These are phyloP conservation scores for Aspergillus homomorphus DNA, from an alignment of 495 filamentous ascomycete species.

Conservation along the genomic window DNA sequence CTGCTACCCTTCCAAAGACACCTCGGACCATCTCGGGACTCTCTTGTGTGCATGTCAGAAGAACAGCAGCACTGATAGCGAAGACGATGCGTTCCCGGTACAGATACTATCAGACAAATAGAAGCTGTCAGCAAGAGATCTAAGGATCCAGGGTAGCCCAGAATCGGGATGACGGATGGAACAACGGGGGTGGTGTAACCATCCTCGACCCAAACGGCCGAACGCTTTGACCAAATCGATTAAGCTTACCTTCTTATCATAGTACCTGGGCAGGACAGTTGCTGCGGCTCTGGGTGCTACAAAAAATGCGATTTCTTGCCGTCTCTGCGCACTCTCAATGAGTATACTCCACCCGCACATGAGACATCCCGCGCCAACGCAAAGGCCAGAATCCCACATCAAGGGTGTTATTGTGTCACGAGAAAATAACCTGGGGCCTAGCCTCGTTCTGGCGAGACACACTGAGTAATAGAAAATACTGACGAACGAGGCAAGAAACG, in stretches of 20 bases:
- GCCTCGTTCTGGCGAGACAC: slow-evolving; percentile 74
- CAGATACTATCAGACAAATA: slow-evolving; percentile 50
- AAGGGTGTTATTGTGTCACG: slow-evolving; percentile 49
- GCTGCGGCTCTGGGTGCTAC: slow-evolving; percentile 81
- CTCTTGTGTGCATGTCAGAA: slow-evolving; percentile 70
- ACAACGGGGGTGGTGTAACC: slow-evolving; percentile 24
- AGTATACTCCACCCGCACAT: slow-evolving; percentile 85
- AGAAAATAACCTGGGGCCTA: slow-evolving; percentile 69
- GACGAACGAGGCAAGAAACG: slow-evolving; percentile 81
- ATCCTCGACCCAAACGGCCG: slow-evolving; percentile 16
- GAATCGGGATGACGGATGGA: slow-evolving; percentile 13
- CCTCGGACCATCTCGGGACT: slow-evolving; percentile 66
- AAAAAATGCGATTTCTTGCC: slow-evolving; percentile 80
- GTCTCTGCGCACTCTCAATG: slow-evolving; percentile 62
- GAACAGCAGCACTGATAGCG: slow-evolving; percentile 67
- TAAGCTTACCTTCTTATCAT: slow-evolving; percentile 56
- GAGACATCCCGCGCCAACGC: slow-evolving; percentile 70
- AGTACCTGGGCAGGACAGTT: slow-evolving; percentile 70
- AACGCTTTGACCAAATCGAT: slow-evolving; percentile 1
- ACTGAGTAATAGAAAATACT: slow-evolving; percentile 84
- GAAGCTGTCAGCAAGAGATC: slow-evolving; percentile 25
- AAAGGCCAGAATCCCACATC: slow-evolving; percentile 68
- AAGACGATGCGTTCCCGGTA: slow-evolving; percentile 76
- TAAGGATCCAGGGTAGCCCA: slow-evolving; percentile 4
- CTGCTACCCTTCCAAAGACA: slow-evolving; percentile 65